phyloP scores from a whole-genome alignment of 192 early-diverging fungal species.

The Coemansia sp. region DNA sequence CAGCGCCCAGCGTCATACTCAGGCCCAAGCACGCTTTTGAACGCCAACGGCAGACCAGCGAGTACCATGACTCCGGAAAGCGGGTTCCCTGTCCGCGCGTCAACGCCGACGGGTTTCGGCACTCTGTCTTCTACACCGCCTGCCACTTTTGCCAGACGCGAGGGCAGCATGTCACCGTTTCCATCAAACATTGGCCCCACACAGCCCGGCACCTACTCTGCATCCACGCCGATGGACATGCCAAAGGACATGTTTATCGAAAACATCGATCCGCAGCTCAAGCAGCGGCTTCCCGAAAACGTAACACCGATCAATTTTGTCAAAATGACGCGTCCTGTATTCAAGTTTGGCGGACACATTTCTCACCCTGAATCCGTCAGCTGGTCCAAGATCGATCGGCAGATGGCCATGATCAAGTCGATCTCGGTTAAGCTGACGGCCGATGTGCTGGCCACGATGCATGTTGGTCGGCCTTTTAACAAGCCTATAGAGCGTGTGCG shows the following conservation, averaged over 20 bases:
- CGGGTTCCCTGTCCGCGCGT: slow-evolving; percentile 17
- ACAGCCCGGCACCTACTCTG: slow-evolving; percentile 13
- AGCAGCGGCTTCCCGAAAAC: slow-evolving; percentile 32
- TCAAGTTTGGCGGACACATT: slow-evolving; percentile 48
- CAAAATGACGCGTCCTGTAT: slow-evolving; percentile 50
- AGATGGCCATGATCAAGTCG: slow-evolving; percentile 66
- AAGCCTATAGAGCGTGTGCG: slow-evolving; percentile 61
- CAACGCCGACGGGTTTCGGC: slow-evolving; percentile 29
- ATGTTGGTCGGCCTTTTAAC: slow-evolving; percentile 66
- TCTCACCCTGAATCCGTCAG: slow-evolving; percentile 38
- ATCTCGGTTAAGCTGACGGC: slow-evolving; percentile 60
- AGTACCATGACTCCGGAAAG: slow-evolving; percentile 6
- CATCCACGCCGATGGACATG: slow-evolving; percentile 7
- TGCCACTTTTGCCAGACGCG: slow-evolving; percentile 30
- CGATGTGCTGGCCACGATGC: slow-evolving; percentile 62
- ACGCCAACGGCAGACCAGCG: not conserved
- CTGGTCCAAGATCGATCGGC: slow-evolving; percentile 66
- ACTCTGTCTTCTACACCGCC: slow-evolving; percentile 41
- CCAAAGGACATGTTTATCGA: slow-evolving; percentile 18
- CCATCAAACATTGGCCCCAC: slow-evolving; percentile 45
- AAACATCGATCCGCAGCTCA: slow-evolving; percentile 33
- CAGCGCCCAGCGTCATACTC: slow-evolving; percentile 42
- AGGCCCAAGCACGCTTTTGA: slow-evolving; percentile 14
- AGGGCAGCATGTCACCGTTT: slow-evolving; percentile 49
- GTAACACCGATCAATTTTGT: slow-evolving; percentile 53